A percentile compares a stretch with the other conserved stretches of the same genome.
Evolutionary conservation across 345 rosid genomes (phyloP).

Genomic region (Nasturtium officinale): DNA sequence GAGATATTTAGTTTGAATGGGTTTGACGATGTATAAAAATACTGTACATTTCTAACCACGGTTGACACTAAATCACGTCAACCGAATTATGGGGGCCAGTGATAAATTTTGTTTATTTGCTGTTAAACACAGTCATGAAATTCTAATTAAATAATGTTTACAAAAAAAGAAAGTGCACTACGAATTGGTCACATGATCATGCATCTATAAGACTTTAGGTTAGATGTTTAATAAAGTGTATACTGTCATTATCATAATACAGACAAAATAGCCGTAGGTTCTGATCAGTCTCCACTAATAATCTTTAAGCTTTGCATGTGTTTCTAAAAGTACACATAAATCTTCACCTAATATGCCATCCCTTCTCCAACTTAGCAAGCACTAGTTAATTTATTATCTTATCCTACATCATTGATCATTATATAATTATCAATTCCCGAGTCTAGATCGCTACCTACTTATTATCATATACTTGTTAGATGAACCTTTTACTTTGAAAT

Average conservation of each 20-base stretch:
- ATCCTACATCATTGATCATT: constrained; percentile 23
- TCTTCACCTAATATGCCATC: constrained; percentile 42
- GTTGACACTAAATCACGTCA: constrained; percentile 6
- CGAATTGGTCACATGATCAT: constrained; percentile 41
- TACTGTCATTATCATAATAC: constrained; percentile 34
- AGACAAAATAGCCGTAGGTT: constrained; percentile 41
- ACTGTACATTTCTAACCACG: background rate
- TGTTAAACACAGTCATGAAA: background rate
- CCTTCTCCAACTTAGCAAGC: constrained; percentile 34
- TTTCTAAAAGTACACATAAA: constrained; percentile 42
- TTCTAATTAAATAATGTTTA: background rate
- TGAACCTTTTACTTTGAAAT: constrained; percentile 19
- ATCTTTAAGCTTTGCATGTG: constrained; percentile 39
- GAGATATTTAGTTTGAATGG: background rate
- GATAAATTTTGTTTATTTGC: constrained; percentile 6
- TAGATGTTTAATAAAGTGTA: constrained; percentile 12
- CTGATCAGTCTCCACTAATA: constrained; percentile 44
- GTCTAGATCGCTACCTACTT: constrained; percentile 22
- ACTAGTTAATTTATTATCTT: constrained; percentile 23
- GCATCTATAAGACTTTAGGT: constrained; percentile 16
- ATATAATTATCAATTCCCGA: constrained; percentile 17
- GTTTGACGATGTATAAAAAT: background rate
- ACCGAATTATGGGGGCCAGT: background rate
- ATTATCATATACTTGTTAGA: constrained; percentile 7
- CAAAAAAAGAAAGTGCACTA: background rate